These are phyloP conservation scores for Diaporthe helianthi DNA, from an alignment of 2,329 filamentous ascomycete species.

Conservation along the genomic window DNA sequence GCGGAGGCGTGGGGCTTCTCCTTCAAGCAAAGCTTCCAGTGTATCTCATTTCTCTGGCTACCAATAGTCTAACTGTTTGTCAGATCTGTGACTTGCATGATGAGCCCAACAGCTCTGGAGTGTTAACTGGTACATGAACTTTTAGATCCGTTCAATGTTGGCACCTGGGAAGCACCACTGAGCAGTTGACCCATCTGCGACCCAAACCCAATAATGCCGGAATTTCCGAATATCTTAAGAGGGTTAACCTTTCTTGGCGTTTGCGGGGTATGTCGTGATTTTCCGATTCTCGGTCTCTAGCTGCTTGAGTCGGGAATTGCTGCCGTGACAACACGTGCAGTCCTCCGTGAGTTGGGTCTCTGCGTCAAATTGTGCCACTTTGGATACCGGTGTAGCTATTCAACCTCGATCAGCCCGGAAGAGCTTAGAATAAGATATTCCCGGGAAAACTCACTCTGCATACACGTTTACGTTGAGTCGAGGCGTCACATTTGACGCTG, in stretches of 20 bases:
- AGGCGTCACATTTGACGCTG: not conserved
- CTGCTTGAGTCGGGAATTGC: not conserved
- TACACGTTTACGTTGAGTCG: not conserved
- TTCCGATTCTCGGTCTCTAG: not conserved
- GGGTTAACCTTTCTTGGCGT: constrained; percentile 6
- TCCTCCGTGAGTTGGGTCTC: not conserved
- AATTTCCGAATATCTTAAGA: constrained; percentile 10
- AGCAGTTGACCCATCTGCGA: too few relatives aligned
- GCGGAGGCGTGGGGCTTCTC: too few relatives aligned
- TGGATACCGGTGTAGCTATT: too few relatives aligned
- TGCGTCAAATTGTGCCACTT: not conserved
- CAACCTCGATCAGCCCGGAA: not conserved
- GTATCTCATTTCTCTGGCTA: not conserved
- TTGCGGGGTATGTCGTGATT: constrained; percentile 8
- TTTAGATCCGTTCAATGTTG: too few relatives aligned
- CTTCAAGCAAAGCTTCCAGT: not conserved
- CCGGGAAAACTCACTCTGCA: not conserved
- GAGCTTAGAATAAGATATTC: not conserved
- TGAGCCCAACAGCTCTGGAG: too few relatives aligned
- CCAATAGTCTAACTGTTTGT: not conserved
- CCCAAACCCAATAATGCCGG: constrained; percentile 10
- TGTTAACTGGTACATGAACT: too few relatives aligned
- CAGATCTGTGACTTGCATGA: not conserved
- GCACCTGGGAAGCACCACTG: too few relatives aligned
- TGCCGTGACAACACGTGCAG: not conserved